Conservation (phyloP, 2,329 filamentous ascomycete genomes). For the Fusarium incarnatum region DNA sequence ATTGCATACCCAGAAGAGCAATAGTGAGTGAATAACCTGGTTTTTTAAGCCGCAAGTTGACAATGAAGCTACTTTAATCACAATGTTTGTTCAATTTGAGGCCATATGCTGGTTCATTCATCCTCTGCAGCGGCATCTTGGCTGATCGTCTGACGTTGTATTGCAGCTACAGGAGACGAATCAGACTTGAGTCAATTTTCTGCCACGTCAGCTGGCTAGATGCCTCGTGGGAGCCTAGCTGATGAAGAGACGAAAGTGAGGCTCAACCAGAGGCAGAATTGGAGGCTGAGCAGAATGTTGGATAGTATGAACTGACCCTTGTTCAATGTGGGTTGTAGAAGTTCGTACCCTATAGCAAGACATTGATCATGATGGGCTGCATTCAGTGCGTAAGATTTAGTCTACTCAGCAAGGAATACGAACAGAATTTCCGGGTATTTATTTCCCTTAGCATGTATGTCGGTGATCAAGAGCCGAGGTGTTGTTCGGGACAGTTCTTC, state of each 20-base stretch:
- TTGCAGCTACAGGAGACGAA: slow-evolving; percentile 22
- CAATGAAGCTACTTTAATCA: not conserved
- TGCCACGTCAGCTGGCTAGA: slow-evolving; percentile 41
- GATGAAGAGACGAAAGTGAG: slow-evolving; percentile 12
- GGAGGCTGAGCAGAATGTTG: not conserved
- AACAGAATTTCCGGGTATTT: not conserved
- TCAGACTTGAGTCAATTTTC: not conserved
- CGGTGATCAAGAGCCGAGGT: not conserved
- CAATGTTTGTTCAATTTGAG: not conserved
- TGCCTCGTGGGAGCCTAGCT: slow-evolving; percentile 21
- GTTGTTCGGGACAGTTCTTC: not conserved
- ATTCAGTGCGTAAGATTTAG: not conserved
- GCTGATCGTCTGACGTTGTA: slow-evolving; percentile 32
- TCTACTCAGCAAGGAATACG: not conserved
- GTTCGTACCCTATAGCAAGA: not conserved
- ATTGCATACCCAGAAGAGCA: slow-evolving; percentile 17
- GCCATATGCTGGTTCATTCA: not conserved
- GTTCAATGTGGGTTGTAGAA: not conserved
- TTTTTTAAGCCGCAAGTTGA: slow-evolving; percentile 5
- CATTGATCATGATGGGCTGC: not conserved
- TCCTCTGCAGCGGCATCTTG: not conserved
- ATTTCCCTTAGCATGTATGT: not conserved
- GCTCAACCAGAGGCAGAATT: slow-evolving; percentile 34
- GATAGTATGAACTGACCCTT: not conserved
- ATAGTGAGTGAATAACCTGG: not conserved